Evolutionary conservation across 352 stramenopile genomes (phyloP).

Genomic region (Pythium insidiosum): DNA sequence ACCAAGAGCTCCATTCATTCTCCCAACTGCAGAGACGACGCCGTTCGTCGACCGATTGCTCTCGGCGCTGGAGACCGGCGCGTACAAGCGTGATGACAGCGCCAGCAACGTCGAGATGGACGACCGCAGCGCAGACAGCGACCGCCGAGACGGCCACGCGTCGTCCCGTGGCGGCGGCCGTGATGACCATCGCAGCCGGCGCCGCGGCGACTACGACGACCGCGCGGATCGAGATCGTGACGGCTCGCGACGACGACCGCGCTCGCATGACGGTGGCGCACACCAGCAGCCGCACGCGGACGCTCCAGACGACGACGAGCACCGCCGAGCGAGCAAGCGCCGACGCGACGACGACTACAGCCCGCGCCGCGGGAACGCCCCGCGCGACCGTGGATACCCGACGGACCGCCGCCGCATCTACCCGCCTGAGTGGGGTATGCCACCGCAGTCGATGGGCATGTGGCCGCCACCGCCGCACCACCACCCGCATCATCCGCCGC

Average conservation of each 20-base stretch:
- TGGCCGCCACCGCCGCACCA: conserved; percentile 57
- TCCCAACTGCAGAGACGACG: conserved; percentile 38
- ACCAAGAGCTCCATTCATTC: neutral
- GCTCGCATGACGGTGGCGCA: conserved; percentile 56
- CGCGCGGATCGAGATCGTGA: conserved; percentile 14
- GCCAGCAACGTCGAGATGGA: neutral
- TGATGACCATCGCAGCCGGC: conserved; percentile 4
- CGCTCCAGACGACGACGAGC: conserved; percentile 52
- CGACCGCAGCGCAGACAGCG: conserved; percentile 1
- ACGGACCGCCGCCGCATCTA: conserved; percentile 51
- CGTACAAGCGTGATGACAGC: conserved; percentile 32
- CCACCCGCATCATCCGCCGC: conserved; percentile 24
- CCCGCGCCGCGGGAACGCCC: too few species aligned
- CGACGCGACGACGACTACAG: conserved; percentile 46
- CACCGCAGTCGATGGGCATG: conserved; percentile 53
- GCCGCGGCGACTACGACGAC: conserved; percentile 20
- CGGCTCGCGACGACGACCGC: conserved; percentile 23
- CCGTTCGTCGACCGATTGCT: conserved; percentile 73
- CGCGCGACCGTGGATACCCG: conserved; percentile 23
- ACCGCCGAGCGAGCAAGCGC: conserved; percentile 42
- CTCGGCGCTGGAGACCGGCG: conserved; percentile 43
- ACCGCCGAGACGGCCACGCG: neutral
- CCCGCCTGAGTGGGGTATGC: conserved; percentile 59
- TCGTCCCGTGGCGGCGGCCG: too few species aligned
- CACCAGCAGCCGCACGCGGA: too few species aligned